A percentile compares a stretch with the other conserved stretches of the same genome.
Conservation (phyloP, 1,284 basidiomycete species). For the Bondarzewia mesenterica region DNA sequence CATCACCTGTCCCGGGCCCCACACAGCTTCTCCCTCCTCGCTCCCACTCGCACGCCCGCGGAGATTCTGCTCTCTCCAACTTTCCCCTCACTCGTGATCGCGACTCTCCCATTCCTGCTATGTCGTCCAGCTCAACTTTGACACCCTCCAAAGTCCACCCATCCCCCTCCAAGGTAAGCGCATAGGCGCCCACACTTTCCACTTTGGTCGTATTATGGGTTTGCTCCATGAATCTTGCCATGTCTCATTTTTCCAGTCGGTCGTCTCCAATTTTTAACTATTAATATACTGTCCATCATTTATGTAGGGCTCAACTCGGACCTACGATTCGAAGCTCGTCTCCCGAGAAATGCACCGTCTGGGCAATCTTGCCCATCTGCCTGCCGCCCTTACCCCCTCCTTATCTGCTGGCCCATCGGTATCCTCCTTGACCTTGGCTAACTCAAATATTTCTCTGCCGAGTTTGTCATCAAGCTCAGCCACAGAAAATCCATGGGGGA, state of each 20-base stretch:
- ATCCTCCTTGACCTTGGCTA: slow-evolving; percentile 24
- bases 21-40: slow-evolving; percentile 18
- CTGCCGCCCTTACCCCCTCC: slow-evolving; percentile 29
- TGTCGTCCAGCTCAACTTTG: slow-evolving; percentile 10
- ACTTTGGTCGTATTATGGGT: too few species aligned
- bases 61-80: slow-evolving; percentile 17
- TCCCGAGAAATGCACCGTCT: slow-evolving; percentile 74
- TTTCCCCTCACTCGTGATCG: slow-evolving; percentile 20
- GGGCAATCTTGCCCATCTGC: slow-evolving; percentile 45
- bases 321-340: slow-evolving; percentile 66
- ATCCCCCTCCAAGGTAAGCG: slow-evolving; percentile 58
- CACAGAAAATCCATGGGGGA: slow-evolving; percentile 68
- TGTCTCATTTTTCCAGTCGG: background rate
- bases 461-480: slow-evolving; percentile 29
- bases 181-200: slow-evolving; percentile 9
- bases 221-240: background rate
- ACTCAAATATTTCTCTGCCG: slow-evolving; percentile 18
- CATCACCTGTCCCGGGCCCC: slow-evolving; percentile 13
- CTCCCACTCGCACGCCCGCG: slow-evolving; percentile 21
- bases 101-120: slow-evolving; percentile 16
- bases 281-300: background rate
- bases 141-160: slow-evolving; percentile 32
- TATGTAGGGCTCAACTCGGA: slow-evolving; percentile 44
- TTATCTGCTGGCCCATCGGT: slow-evolving; percentile 29
- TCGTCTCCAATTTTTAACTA: background rate